Conservation (phyloP, 2,329 filamentous ascomycete genomes). For the Diaporthe vexans region DNA sequence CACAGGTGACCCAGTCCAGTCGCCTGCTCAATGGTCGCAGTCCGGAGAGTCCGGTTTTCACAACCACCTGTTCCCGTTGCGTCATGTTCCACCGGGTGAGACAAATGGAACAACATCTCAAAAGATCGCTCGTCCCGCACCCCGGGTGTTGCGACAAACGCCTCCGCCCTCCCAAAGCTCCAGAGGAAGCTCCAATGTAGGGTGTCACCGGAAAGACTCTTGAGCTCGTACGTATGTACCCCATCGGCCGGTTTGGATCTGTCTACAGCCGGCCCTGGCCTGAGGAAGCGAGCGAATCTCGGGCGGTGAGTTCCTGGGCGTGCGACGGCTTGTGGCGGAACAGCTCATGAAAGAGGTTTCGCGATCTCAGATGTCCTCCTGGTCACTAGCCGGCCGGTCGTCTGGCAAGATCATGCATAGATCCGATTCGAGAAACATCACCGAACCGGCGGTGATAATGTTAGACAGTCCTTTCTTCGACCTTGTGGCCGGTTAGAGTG, state of each 20-base stretch:
- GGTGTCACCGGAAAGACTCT: background rate
- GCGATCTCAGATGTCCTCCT: slow-evolving; percentile 29
- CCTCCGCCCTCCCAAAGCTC: background rate
- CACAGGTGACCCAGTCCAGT: slow-evolving; percentile 7
- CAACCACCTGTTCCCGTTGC: background rate
- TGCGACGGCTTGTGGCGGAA: slow-evolving; percentile 20
- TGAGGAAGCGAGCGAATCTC: slow-evolving; percentile 26
- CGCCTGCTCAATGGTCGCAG: background rate
- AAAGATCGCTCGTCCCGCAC: slow-evolving; percentile 20
- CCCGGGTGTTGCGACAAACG: background rate
- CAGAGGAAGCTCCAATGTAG: background rate
- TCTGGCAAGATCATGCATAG: slow-evolving; percentile 35
- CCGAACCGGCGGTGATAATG: background rate
- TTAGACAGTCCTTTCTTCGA: background rate
- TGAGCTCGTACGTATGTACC: slow-evolving; percentile 11
- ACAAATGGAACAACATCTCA: slow-evolving; percentile 15
- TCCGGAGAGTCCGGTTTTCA: background rate
- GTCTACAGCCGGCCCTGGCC: slow-evolving; percentile 7
- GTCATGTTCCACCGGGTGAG: slow-evolving; percentile 16
- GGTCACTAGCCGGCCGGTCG: slow-evolving; percentile 27
- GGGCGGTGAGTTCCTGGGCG: slow-evolving; percentile 31
- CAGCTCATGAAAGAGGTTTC: slow-evolving; percentile 20
- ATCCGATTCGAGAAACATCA: slow-evolving; percentile 30
- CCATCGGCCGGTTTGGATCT: background rate
- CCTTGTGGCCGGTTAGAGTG: background rate